Percentiles rank a stretch among this genome's conserved stretches.
Evolutionary conservation across 345 rosid species (phyloP).

Genomic region (Kandelia obovata): DNA sequence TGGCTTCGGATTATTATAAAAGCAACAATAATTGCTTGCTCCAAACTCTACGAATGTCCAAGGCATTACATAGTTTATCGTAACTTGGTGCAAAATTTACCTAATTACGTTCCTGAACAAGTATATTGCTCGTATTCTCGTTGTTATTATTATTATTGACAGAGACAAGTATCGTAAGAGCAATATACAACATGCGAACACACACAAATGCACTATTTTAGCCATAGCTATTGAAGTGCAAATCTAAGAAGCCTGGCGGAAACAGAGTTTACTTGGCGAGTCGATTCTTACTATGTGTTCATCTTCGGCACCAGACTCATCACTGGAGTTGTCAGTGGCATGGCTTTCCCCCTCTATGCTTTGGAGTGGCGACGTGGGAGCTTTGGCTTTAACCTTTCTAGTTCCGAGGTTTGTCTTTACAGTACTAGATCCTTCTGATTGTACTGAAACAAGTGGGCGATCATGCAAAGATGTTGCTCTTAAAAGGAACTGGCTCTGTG

Average conservation of each 20-base stretch:
- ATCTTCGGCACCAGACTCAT: slow-evolving; percentile 54
- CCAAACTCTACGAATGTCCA: too few relatives aligned
- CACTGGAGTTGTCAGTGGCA: slow-evolving; percentile 43
- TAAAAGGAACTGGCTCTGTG: slow-evolving; percentile 38
- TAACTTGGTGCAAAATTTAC: too few relatives aligned
- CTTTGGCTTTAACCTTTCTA: slow-evolving; percentile 14
- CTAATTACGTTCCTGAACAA: too few relatives aligned
- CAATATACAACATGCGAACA: too few relatives aligned
- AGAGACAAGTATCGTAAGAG: too few relatives aligned
- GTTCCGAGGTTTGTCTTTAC: slow-evolving; percentile 30
- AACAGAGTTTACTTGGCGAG: slow-evolving; percentile 74
- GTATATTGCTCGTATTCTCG: too few relatives aligned
- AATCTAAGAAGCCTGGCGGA: slow-evolving; percentile 38
- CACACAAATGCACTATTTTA: too few relatives aligned
- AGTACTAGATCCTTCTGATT: slow-evolving; percentile 53
- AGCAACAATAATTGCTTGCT: too few relatives aligned
- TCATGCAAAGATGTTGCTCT: slow-evolving; percentile 28
- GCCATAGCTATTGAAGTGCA: too few relatives aligned
- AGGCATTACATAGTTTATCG: too few relatives aligned
- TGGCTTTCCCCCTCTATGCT: slow-evolving; percentile 10
- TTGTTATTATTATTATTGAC: too few relatives aligned
- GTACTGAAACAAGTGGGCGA: slow-evolving; percentile 36
- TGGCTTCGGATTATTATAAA: too few relatives aligned
- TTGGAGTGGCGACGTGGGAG: slow-evolving; percentile 13
- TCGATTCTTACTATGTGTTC: slow-evolving; percentile 63